Conservation (phyloP, 2,329 filamentous ascomycete genomes). For the Cladosporium sp. region DNA sequence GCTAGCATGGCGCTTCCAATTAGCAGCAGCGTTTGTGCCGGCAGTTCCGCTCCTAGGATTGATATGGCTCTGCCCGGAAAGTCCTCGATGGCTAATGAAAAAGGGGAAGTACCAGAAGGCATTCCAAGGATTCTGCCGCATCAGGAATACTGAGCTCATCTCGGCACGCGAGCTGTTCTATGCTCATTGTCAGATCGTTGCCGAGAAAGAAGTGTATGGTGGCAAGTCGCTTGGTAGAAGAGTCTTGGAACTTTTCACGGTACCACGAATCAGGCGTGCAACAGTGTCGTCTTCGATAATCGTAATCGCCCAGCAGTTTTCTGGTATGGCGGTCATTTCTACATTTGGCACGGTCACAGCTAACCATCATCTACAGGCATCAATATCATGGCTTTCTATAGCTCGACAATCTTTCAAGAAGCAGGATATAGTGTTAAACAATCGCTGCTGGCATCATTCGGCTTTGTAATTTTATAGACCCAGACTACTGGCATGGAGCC, state of each 20-base stretch:
- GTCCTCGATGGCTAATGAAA: slow-evolving; percentile 26
- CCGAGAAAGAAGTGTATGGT: slow-evolving; percentile 23
- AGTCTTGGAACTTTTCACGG: slow-evolving; percentile 20
- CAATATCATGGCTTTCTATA: slow-evolving; percentile 38
- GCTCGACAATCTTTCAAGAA: slow-evolving; percentile 28
- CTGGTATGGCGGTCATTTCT: background rate
- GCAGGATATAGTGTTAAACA: slow-evolving; percentile 38
- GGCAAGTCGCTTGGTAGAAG: slow-evolving; percentile 5
- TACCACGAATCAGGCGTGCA: slow-evolving; percentile 24
- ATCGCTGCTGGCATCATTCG: slow-evolving; percentile 53
- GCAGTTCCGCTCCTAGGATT: slow-evolving; percentile 57
- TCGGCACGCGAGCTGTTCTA: slow-evolving; percentile 32
- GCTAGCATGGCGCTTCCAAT: slow-evolving; percentile 58
- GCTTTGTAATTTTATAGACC: slow-evolving; percentile 36
- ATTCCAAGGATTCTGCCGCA: slow-evolving; percentile 43
- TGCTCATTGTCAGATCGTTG: slow-evolving; percentile 18
- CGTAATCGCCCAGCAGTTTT: slow-evolving; percentile 22
- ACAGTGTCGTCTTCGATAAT: slow-evolving; percentile 18
- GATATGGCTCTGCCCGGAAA: slow-evolving; percentile 46
- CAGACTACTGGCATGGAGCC: background rate
- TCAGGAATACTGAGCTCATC: slow-evolving; percentile 27
- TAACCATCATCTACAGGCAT: background rate
- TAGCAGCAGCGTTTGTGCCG: slow-evolving; percentile 63
- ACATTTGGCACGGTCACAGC: background rate
- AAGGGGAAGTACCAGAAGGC: slow-evolving; percentile 20